Percentiles rank a stretch among this genome's conserved stretches.
These are phyloP conservation scores for Pythium sp. DNA, from an alignment of 352 stramenopile genomes.

Conservation along the genomic window DNA sequence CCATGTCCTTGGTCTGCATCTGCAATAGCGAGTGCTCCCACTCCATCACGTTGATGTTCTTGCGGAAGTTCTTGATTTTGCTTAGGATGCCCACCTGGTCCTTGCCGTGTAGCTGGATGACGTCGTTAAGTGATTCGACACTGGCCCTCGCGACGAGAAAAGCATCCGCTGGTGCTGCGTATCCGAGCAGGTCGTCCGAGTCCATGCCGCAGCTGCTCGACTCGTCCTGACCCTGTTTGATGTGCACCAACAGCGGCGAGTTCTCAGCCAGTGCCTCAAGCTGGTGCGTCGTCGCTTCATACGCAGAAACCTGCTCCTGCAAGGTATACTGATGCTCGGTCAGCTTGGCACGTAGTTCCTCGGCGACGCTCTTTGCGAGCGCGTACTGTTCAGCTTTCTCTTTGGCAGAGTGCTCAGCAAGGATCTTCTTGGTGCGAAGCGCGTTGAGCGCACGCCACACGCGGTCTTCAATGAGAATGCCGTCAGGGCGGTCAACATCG, in stretches of 20 bases:
- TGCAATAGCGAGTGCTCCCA: slow-evolving; percentile 88
- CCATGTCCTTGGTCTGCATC: slow-evolving; percentile 80
- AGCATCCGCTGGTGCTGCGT: slow-evolving; percentile 25
- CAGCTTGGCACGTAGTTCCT: slow-evolving; percentile 49
- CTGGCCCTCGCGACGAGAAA: slow-evolving; percentile 74
- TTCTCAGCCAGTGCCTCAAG: slow-evolving; percentile 50
- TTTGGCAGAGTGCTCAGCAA: slow-evolving; percentile 46
- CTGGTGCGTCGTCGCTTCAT: slow-evolving; percentile 18
- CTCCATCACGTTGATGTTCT: slow-evolving; percentile 94
- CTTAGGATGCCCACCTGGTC: slow-evolving; percentile 84
- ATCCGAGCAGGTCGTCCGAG: slow-evolving; percentile 43
- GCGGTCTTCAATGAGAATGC: slow-evolving; percentile 56
- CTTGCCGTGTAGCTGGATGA: slow-evolving; percentile 82
- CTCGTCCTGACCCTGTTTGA: slow-evolving; percentile 93
- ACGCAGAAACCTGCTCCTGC: slow-evolving; percentile 25
- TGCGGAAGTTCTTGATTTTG: slow-evolving; percentile 92
- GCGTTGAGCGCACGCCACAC: slow-evolving; percentile 68
- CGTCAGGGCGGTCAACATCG: slow-evolving; percentile 61
- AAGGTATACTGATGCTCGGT: slow-evolving; percentile 36
- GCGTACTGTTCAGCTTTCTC: slow-evolving; percentile 56
- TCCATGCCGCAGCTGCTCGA: slow-evolving; percentile 46
- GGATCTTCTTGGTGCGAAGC: slow-evolving; percentile 62
- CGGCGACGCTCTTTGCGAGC: slow-evolving; percentile 41
- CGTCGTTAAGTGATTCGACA: slow-evolving; percentile 86
- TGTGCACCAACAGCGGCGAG: slow-evolving; percentile 76